Evolutionary conservation across 345 rosid species (phyloP).

Genomic region (Euphorbia tirucalli): DNA sequence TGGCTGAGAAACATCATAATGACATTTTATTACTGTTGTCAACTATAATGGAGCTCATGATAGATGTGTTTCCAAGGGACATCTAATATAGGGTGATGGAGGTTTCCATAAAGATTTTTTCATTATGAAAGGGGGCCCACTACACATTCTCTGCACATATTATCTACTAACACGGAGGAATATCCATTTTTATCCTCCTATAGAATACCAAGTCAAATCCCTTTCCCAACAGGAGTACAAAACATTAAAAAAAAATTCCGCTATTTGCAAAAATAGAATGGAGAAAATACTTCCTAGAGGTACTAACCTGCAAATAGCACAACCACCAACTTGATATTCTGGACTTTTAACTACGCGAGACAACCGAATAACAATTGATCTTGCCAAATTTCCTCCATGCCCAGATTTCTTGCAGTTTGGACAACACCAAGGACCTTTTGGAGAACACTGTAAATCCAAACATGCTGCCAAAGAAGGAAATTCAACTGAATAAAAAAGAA

Average conservation of each 20-base stretch:
- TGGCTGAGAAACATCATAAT: too few relatives aligned
- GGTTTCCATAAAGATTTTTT: too few relatives aligned
- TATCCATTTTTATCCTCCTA: not conserved
- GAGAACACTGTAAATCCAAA: slow-evolving; percentile 55
- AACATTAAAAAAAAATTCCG: not conserved
- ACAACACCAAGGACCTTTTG: slow-evolving; percentile 81
- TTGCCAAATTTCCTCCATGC: slow-evolving; percentile 36
- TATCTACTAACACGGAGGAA: not conserved
- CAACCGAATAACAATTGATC: slow-evolving; percentile 57
- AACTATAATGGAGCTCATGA: too few relatives aligned
- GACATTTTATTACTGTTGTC: too few relatives aligned
- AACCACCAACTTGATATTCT: slow-evolving; percentile 84
- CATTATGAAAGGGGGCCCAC: too few relatives aligned
- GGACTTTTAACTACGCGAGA: slow-evolving; percentile 69
- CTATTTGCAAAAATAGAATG: not conserved
- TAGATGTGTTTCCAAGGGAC: too few relatives aligned
- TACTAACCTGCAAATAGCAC: slow-evolving; percentile 88
- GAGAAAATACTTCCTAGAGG: not conserved
- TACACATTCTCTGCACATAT: not conserved
- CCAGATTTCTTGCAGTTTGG: slow-evolving; percentile 56
- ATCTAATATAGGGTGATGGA: too few relatives aligned
- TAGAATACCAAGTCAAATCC: not conserved
- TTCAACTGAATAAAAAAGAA: slow-evolving; percentile 14
- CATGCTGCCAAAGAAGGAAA: slow-evolving; percentile 65
- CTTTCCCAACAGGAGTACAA: not conserved